Percentiles rank a stretch among this genome's conserved stretches.
Conservation (phyloP, 2,329 filamentous ascomycete genomes). For the Aspergillus transmontanensis region DNA sequence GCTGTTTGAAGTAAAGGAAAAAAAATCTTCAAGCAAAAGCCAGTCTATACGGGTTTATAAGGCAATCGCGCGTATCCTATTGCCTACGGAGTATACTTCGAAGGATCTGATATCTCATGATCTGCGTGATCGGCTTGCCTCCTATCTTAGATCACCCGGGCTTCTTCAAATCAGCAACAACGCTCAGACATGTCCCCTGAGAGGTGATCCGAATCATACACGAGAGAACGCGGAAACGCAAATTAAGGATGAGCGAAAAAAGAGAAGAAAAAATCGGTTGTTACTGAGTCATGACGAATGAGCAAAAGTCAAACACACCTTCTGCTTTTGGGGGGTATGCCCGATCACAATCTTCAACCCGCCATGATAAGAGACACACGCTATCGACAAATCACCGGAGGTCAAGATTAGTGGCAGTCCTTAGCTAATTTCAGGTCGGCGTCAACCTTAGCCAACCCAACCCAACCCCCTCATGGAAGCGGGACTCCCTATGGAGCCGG, state of each 20-base stretch:
- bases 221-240: not conserved
- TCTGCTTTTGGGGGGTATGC: conserved; percentile 14
- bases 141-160: conserved; percentile 4
- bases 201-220: not conserved
- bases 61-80: conserved; percentile 11
- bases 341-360: conserved; percentile 13
- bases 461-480: conserved; percentile 16
- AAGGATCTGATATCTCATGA: conserved; percentile 16
- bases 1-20: conserved; percentile 14
- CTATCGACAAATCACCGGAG: conserved; percentile 18
- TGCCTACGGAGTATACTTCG: conserved; percentile 5
- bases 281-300: conserved; percentile 5
- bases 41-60: conserved; percentile 13
- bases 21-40: conserved; percentile 9
- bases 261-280: not conserved
- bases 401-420: conserved; percentile 8
- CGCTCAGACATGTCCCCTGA: not conserved
- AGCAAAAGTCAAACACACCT: conserved; percentile 5
- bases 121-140: conserved; percentile 18
- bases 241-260: conserved; percentile 1
- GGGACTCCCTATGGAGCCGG: conserved; percentile 16
- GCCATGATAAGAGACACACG: conserved; percentile 16
- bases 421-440: conserved; percentile 14
- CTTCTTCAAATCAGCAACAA: conserved; percentile 10
- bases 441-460: conserved; percentile 16